These are phyloP conservation scores for Trifolium fragiferum DNA, from an alignment of 306 rosid species.

Conservation along the genomic window DNA sequence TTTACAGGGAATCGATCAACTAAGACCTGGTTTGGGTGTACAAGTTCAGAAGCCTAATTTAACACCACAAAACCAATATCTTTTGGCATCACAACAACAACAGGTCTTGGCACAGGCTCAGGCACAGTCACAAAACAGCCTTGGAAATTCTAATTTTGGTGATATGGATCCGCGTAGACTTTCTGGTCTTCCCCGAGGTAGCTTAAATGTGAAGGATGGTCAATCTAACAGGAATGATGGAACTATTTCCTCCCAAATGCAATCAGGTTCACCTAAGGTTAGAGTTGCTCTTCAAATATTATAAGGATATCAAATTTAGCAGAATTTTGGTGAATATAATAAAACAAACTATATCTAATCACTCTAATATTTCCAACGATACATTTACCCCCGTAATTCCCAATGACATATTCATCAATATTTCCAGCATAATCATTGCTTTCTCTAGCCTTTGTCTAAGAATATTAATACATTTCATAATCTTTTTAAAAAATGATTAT, in stretches of 20 bases:
- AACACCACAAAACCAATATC: conserved; percentile 62
- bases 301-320: conserved; percentile 26
- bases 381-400: no score
- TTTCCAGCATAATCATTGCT: no score
- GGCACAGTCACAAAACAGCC: conserved; percentile 73
- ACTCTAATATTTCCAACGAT: no score
- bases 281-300: conserved; percentile 34
- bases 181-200: conserved; percentile 73
- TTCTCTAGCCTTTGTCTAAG: no score
- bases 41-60: conserved; percentile 85
- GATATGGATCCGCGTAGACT: conserved; percentile 90
- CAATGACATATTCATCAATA: no score
- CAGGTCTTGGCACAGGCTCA: conserved; percentile 78
- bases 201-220: conserved; percentile 72
- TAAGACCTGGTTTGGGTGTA: conserved; percentile 76
- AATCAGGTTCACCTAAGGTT: conserved; percentile 81
- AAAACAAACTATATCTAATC: not conserved
- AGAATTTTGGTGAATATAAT: not conserved
- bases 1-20: conserved; percentile 83
- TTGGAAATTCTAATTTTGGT: conserved; percentile 62
- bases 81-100: conserved; percentile 80
- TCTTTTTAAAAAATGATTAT: no score
- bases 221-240: conserved; percentile 70
- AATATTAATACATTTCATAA: no score
- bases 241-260: conserved; percentile 82